Evolutionary conservation across 305 asterid species (phyloP).

Genomic region (Stenogyne calaminthoides): DNA sequence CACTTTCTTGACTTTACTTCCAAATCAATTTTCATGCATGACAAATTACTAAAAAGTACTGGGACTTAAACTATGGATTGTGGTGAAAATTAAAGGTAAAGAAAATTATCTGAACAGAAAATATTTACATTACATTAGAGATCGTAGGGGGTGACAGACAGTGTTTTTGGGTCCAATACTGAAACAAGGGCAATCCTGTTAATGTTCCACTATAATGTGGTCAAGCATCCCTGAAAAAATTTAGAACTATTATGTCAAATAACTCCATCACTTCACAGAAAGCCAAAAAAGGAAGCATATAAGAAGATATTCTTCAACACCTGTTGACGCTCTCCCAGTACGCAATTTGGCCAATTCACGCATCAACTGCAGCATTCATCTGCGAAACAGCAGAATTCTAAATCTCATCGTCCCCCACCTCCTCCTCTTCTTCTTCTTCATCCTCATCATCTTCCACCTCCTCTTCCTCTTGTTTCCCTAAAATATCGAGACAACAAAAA

Average conservation of each 20-base stretch:
- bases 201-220: slow-evolving; percentile 82
- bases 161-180: slow-evolving; percentile 82
- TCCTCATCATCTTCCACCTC: slow-evolving; percentile 43
- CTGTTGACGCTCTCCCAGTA: slow-evolving; percentile 89
- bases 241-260: slow-evolving; percentile 10
- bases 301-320: slow-evolving; percentile 36
- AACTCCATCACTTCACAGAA: background rate
- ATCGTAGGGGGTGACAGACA: slow-evolving; percentile 82
- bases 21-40: slow-evolving; percentile 13
- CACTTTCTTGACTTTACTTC: slow-evolving; percentile 14
- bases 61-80: background rate
- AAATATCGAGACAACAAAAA: slow-evolving; percentile 3
- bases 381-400: slow-evolving; percentile 60
- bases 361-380: slow-evolving; percentile 87
- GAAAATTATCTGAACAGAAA: slow-evolving; percentile 18
- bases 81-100: background rate
- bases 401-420: slow-evolving; percentile 44
- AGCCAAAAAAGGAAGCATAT: background rate
- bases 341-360: slow-evolving; percentile 89
- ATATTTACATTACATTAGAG: slow-evolving; percentile 60
- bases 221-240: slow-evolving; percentile 85
- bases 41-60: background rate
- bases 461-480: slow-evolving; percentile 46
- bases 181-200: slow-evolving; percentile 90
- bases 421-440: slow-evolving; percentile 43